phyloP scores from a whole-genome alignment of 148 eudicot genomes.

The Vaccinium corymbosum region DNA sequence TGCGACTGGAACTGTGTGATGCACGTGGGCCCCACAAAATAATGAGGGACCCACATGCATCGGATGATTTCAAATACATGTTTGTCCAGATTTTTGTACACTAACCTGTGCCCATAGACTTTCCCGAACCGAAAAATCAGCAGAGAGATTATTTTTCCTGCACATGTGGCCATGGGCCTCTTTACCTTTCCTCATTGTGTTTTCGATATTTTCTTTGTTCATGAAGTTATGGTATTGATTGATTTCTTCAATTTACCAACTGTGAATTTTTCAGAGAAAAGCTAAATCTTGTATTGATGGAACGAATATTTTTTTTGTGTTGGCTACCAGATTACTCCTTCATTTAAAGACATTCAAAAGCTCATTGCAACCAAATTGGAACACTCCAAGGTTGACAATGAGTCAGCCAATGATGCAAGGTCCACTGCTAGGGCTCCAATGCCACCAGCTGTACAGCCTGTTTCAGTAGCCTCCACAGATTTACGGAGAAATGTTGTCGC shows the following conservation, averaged over 20 bases:
- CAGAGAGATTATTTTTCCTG: neutral
- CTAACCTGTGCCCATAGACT: neutral
- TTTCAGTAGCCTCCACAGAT: neutral
- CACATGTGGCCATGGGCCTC: neutral
- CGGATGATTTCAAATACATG: neutral
- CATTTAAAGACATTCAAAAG: slow-evolving; percentile 26
- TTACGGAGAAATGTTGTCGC: slow-evolving; percentile 6
- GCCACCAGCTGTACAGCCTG: neutral
- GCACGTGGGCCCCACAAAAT: neutral
- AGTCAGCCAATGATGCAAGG: slow-evolving; percentile 8
- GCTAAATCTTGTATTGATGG: neutral
- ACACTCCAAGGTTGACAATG: slow-evolving; percentile 1
- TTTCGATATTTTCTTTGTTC: neutral
- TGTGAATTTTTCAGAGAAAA: neutral
- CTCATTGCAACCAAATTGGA: slow-evolving; percentile 25
- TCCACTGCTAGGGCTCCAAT: neutral
- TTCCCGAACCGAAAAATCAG: neutral
- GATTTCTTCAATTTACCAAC: neutral
- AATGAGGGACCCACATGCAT: neutral
- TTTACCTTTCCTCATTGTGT: neutral
- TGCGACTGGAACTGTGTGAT: neutral
- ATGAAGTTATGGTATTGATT: neutral
- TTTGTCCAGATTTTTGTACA: neutral
- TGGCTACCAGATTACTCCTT: neutral
- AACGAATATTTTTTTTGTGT: neutral